phyloP scores from a whole-genome alignment of 345 rosid genomes.

The Luvunga scandens region DNA sequence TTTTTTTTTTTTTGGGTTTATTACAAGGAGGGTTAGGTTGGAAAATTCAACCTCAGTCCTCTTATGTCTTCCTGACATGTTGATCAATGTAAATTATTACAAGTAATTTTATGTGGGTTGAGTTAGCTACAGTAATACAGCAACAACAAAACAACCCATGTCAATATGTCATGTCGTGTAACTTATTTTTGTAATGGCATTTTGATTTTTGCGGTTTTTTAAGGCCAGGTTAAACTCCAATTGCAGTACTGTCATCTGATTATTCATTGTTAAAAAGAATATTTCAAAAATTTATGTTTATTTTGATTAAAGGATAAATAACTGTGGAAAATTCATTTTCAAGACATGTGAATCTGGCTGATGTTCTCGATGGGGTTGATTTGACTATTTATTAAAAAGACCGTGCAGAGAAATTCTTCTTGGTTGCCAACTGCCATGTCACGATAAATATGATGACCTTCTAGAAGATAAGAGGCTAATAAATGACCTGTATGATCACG shows the following conservation, averaged over 20 bases:
- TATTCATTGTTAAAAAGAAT: background rate
- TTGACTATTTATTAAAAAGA: background rate
- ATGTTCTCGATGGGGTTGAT: background rate
- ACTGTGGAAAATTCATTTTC: background rate
- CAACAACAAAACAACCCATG: background rate
- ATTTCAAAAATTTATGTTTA: background rate
- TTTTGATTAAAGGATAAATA: background rate
- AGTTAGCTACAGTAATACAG: background rate
- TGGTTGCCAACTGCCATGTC: background rate
- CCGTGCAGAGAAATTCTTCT: background rate
- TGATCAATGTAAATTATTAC: conserved; percentile 28
- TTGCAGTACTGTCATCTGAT: background rate
- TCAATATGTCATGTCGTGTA: background rate
- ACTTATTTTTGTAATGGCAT: background rate
- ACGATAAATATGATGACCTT: background rate
- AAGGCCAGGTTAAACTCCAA: background rate
- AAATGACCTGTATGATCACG: background rate
- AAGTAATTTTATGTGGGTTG: background rate
- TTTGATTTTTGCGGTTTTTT: background rate
- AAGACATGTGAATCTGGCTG: background rate
- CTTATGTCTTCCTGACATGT: background rate
- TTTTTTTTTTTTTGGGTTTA: background rate
- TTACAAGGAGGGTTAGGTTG: conserved; percentile 4
- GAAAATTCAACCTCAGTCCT: background rate
- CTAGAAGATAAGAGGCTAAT: background rate